Evolutionary conservation across 1,284 basidiomycete genomes (phyloP), one percentile per base, ranked within the genome.

Genomic region (Puccinia triticina): DNA sequence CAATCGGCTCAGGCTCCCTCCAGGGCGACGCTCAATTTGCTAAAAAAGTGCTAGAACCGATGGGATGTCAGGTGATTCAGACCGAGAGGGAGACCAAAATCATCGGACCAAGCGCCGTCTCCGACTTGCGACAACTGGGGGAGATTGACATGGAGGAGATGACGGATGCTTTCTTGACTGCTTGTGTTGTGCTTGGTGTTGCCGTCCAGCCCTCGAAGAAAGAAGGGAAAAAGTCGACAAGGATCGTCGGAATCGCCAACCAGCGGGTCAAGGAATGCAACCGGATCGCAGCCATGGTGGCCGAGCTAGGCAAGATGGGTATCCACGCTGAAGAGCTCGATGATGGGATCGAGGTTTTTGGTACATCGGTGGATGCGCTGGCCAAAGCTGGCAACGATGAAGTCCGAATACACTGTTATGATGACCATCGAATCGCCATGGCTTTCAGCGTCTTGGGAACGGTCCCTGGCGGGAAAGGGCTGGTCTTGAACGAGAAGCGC

Each of bases 231-330:
- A 89, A 85, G 80, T 85, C 90, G 83, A 94, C 95, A 10, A 90
- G 94, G 79, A 98, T 99, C 84, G 88, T 93, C 77, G 96, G 96
- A 12, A 99, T 99, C 84, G 96, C 97, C 66, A 99, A 99, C 87
- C 97, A 99, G 89, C 90, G 96, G 43, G 97, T 99, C 83, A 98
- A 99, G 88, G 96, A 99, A 87, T 98, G 96, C 87, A 96, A 99
- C 87, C 91, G 96, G 37, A 98, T 99, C 86, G 90, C 91, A 84
- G 97, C 96, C 0, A 98, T 99, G 95, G 92, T 96, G 82, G 95
- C 96, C 87, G 91, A 99, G 87, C 91, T 99, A 61, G 95, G 92
- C 84, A 98, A 98, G 88, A 98, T 99, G 86, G 96, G 95, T 26
- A 92, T 99, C 55, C 91, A 94, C 87, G 96, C 95, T 0, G 91